Base-by-base conservation (phyloP, 2,329 filamentous ascomycete species). In the Pseudocercospora macadamiae region DNA sequence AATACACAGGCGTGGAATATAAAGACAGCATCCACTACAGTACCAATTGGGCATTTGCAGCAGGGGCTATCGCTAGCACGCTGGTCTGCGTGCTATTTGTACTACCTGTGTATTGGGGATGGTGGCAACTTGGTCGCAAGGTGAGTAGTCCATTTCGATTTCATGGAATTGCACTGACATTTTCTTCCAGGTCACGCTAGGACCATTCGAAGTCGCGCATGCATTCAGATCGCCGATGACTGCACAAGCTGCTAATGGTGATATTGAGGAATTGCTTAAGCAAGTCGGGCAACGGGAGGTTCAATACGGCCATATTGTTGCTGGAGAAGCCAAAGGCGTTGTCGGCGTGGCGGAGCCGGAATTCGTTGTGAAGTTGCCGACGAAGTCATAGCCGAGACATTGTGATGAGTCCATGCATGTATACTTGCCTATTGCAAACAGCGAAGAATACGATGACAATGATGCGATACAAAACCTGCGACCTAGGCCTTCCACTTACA, bases 171-270 rank as follows among this genome's bases (percentile, higher is more conserved):
- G 4, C 44, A 26, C 45, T 30, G 16, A 10, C 19, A 47, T 21
- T 3, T 12, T 21, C 8, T 26, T 21, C 12, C n/a, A 21, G 12
- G 51, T 74, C 16, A 69, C 70, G 3, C 64, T 75, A 0, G 68
- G 67, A 12, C 73, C 73, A 4, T 66, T 75, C 2, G 72, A 74
- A 34, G 74, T 75, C 21, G 70, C 71, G 1, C 66, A 72, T 39
- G 72, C 71, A 3, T 74, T 74, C 36, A 39, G 51, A 14, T 54
- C 51, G 6, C 51, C 34, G 5, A 37, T 54, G 34, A 54, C 51
- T 19, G 21, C 34, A 12, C 34, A 54, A 18, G 51, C 51, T 4
- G 23, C 34, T 3, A 37, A 44, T 3, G 51, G 34, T 14, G 37
- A 19, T 42, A 54, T 54, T n/a, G 23, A 37, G 12, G 51, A 54